phyloP scores from a whole-genome alignment of 805 yeast genomes.

The Brettanomyces naardenensis region DNA sequence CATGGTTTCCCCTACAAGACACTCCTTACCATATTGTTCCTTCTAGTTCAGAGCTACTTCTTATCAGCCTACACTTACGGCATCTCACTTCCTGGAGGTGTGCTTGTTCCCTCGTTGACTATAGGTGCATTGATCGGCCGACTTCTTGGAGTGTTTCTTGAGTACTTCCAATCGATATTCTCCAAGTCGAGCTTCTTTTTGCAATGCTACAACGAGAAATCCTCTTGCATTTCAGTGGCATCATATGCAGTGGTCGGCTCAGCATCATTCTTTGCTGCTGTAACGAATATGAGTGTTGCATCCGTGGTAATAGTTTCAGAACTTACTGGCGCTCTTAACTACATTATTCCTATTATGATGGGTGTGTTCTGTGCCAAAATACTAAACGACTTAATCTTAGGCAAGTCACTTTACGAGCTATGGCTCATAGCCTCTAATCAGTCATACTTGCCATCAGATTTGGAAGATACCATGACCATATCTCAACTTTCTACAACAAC shows the following conservation, averaged over 20 bases:
- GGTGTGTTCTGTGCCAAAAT: constrained; percentile 72
- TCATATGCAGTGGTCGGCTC: constrained; percentile 88
- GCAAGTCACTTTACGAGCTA: constrained; percentile 47
- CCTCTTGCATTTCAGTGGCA: constrained; percentile 67
- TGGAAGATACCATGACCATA: constrained; percentile 23
- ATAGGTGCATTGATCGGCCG: constrained; percentile 58
- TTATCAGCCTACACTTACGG: constrained; percentile 68
- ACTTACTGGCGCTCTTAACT: constrained; percentile 77
- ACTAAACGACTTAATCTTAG: constrained; percentile 53
- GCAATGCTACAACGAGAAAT: constrained; percentile 31
- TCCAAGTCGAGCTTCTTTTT: constrained; percentile 29
- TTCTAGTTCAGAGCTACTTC: constrained; percentile 43
- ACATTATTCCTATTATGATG: constrained; percentile 79
- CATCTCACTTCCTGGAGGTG: constrained; percentile 59
- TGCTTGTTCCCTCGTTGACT: constrained; percentile 54
- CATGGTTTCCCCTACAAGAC: constrained; percentile 29
- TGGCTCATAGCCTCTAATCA: constrained; percentile 36
- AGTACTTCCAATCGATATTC: constrained; percentile 34
- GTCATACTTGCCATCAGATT: constrained; percentile 34
- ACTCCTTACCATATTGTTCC: constrained; percentile 25
- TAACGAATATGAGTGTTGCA: constrained; percentile 71
- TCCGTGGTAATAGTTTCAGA: constrained; percentile 78
- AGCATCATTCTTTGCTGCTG: constrained; percentile 73
- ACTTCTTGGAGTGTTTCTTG: constrained; percentile 43
- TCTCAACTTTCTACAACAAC: constrained; percentile 32